Base-by-base conservation (phyloP, 306 rosid species). In the Hippophae rhamnoides region DNA sequence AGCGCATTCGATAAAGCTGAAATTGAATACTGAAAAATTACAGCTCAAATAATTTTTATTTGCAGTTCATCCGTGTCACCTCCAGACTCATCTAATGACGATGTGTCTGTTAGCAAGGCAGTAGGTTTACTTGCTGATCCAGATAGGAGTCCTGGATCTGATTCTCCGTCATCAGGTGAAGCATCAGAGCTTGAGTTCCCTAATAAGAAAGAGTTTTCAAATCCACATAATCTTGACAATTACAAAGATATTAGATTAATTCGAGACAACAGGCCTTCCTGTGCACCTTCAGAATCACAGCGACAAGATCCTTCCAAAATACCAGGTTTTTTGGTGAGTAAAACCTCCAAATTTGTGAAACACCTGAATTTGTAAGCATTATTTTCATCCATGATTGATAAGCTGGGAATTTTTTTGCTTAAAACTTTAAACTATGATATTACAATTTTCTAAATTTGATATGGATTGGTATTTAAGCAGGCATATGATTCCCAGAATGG, bases 321-420 rank as follows among this genome's bases (percentile, higher is more conserved):
- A 71, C 84, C 87, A 1, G 95, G 94, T 56, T 89, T 93, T 67
- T 81, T 89, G 46, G 99, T 93, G 76, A 85, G 99, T 78, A 7
- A 40, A 43, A 4, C 23, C 41, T 46, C 60, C 52, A 61, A 48
- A 42, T 27, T 62, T 38, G 61, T 43, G 44, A 18, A 13, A 1
- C 45, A 55, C 46, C 42, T 54, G n/a, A 23, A 8, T 42, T 61
- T 23, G 57, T 14, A 44, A 58, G 18, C 53, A 3, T 12, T 7
- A 11, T 18, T 2, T 31, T 31, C 38, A 31, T 31, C 5, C 38
- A 31, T 31, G 3, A 2, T 2, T 31, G 38, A 31, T 31, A 31
- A 31, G 38, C 5, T 31, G 26, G 6, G 47, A n/a, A 12, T 48
- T 18, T 6, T 5, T 38, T 41, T 8, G 42, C 45, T 47, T 8